Conservation (phyloP, 495 filamentous ascomycete genomes). For the Xylaria sp. region DNA sequence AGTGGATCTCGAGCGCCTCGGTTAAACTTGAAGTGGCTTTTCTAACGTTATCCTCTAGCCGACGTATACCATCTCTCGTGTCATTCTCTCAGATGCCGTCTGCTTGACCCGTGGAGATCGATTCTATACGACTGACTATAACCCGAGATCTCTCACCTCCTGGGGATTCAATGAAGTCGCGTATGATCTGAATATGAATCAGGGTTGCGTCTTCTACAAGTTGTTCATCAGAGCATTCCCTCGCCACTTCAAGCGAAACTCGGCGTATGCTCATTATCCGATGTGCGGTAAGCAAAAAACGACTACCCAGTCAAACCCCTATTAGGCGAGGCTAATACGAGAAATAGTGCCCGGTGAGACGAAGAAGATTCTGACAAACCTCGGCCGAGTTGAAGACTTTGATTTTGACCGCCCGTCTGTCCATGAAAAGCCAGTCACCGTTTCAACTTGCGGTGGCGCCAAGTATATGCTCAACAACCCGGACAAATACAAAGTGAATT, state of each 20-base stretch:
- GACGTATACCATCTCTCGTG: conserved; percentile 81
- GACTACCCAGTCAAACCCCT: too few relatives aligned
- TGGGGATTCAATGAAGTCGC: conserved; percentile 78
- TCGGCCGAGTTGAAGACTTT: conserved; percentile 75
- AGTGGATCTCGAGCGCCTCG: not conserved
- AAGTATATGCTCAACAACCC: conserved; percentile 68
- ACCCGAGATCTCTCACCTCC: conserved; percentile 77
- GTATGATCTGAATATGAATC: conserved; percentile 74
- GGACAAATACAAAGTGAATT: conserved; percentile 68
- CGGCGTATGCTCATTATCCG: conserved; percentile 87
- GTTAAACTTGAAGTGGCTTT: not conserved
- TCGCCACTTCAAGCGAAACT: conserved; percentile 77
- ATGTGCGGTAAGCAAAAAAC: conserved; percentile 54
- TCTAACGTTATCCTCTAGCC: conserved; percentile 46
- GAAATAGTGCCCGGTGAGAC: conserved; percentile 61
- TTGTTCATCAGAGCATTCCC: conserved; percentile 81
- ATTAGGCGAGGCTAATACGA: not conserved
- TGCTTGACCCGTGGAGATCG: conserved; percentile 85
- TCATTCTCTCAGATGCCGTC: conserved; percentile 85
- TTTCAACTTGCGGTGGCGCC: conserved; percentile 67
- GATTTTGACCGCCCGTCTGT: conserved; percentile 69
- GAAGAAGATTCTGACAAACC: conserved; percentile 71
- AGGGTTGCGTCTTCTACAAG: conserved; percentile 88
- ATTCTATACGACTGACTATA: conserved; percentile 81
- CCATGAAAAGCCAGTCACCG: conserved; percentile 57